Conservation (phyloP, 2,329 filamentous ascomycete genomes). For the Neopestalotiopsis rosae region DNA sequence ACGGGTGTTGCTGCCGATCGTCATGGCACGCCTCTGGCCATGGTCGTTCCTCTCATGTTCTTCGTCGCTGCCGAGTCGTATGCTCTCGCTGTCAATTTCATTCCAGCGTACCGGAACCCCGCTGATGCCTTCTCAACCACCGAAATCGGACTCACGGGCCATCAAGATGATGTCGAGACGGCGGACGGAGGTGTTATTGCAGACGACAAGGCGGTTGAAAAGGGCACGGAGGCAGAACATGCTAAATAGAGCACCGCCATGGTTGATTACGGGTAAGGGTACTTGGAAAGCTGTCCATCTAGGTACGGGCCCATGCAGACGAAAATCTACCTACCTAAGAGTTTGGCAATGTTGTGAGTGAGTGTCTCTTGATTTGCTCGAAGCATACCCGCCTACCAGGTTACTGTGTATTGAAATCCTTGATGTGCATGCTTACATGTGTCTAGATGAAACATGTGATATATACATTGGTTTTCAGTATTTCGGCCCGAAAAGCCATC, state of each 20-base stretch:
- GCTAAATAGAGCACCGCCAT: neutral
- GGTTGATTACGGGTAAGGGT: neutral
- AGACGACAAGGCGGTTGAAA: constrained; percentile 29
- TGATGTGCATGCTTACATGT: neutral
- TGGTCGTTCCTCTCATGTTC: constrained; percentile 69
- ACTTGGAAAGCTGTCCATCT: no score
- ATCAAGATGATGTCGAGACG: constrained; percentile 25
- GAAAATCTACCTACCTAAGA: no score
- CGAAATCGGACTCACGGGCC: constrained; percentile 43
- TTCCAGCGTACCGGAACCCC: constrained; percentile 65
- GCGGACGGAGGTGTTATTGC: constrained; percentile 19
- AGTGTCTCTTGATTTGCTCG: neutral
- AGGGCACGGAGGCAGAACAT: neutral
- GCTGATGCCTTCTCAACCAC: constrained; percentile 62
- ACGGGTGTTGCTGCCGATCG: constrained; percentile 71
- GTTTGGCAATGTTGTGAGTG: no score
- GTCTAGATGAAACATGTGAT: neutral
- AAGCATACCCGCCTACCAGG: neutral
- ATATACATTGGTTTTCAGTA: neutral
- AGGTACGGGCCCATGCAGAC: no score
- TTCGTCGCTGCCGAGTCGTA: constrained; percentile 63
- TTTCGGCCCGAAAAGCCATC: neutral
- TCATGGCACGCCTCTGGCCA: constrained; percentile 63
- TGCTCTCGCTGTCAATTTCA: constrained; percentile 68
- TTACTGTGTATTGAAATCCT: neutral